phyloP scores from a whole-genome alignment of 148 eudicot species.

The Vaccinium darrowii region DNA sequence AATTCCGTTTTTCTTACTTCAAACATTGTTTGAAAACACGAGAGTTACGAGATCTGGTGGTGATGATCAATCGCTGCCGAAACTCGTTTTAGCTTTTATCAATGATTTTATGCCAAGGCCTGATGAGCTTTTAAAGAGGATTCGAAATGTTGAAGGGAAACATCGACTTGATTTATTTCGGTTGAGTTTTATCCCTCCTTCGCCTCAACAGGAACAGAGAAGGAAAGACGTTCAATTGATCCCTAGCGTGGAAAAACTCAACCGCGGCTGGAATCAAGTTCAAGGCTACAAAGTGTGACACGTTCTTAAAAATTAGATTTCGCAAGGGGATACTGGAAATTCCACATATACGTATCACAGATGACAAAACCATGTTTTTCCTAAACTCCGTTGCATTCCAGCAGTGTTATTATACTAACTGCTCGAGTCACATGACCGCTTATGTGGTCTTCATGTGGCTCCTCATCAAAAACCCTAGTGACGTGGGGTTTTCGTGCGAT shows the following conservation, averaged over 20 bases:
- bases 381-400: not conserved
- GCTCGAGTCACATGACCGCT: not conserved
- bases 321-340: not conserved
- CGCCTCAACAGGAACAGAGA: too few species aligned
- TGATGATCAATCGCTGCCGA: not conserved
- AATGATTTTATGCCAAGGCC: not conserved
- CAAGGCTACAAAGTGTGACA: not conserved
- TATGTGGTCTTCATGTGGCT: not conserved
- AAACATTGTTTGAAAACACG: not conserved
- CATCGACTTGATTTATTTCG: conserved; percentile 3
- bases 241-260: not conserved
- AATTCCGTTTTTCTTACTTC: conserved; percentile 1
- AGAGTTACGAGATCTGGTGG: not conserved
- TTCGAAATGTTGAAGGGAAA: not conserved
- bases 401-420: not conserved
- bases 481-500: not conserved
- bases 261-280: not conserved
- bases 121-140: not conserved
- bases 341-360: not conserved
- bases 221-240: not conserved
- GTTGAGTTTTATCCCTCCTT: not conserved
- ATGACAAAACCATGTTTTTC: not conserved
- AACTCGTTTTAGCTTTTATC: not conserved
- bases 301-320: not conserved
- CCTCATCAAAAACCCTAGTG: not conserved